Evolutionary conservation across 176 grass and related monocot species (phyloP), one percentile per base, ranked within the genome.

Genomic region (Melocanna baccifera): DNA sequence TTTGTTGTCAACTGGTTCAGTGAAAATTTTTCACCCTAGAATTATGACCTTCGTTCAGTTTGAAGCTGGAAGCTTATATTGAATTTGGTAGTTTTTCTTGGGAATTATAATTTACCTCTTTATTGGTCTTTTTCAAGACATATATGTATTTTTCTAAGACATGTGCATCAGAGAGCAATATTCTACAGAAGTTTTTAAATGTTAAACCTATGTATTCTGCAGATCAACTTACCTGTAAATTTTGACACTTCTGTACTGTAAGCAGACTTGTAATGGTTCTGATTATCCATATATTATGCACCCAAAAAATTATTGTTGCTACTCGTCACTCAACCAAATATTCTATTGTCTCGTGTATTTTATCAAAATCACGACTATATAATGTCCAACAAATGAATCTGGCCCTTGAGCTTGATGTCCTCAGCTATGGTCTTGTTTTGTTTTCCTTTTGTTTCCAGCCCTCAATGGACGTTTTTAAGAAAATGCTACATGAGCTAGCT

Each of bases 401-500:
- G 2, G 30, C 41, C 72, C 52, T 82, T 58, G 18, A 59, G 26
- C 25, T 62, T 70, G 32, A 76, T 77, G 39, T 41, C 30, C 32
- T 88, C 77, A 13, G 30, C 28, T 26, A 55, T 69, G 3, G 1
- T 6, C 71, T 66, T 91, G 22, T 75, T 26, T 85, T 79, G 6
- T 63, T 69, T 90, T 25, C 86, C 89, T 15, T 75, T 85, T 79
- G 6, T 63, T 69, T 90, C 30, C 86, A 98, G 95, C 95, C 95
- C 30, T 98, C 95, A 25, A 87, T 81, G 73, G 91, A 84, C 3
- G 89, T 95, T 79, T 98, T 95, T 75, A 91, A 95, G 39, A 73
- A 91, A 62, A 98, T 98, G 95, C 51, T 98, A 55, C 91, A 90
- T 79, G 91, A 98, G 75, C 51, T 98, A 84, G 92, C 91, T 36